Percentiles rank a stretch among this genome's conserved stretches.
phyloP scores from a whole-genome alignment of 176 grass and related monocot species.

The Dactylis glomerata region DNA sequence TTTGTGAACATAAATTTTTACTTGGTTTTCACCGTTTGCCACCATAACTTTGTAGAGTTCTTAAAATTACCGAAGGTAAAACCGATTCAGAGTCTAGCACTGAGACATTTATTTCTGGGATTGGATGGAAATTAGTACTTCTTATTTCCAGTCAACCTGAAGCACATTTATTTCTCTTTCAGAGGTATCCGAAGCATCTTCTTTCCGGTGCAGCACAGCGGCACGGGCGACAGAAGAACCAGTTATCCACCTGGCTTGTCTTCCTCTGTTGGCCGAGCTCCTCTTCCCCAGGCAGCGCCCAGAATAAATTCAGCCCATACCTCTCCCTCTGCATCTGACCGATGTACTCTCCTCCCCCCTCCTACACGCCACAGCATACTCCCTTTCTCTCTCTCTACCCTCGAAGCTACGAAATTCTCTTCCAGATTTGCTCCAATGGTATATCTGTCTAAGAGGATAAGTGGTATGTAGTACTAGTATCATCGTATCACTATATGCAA shows the following conservation, averaged over 20 bases:
- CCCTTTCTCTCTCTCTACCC: background rate
- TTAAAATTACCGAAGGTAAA: background rate
- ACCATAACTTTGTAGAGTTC: too few relatives aligned
- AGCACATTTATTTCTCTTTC: background rate
- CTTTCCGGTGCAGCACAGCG: background rate
- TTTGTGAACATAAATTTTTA: too few relatives aligned
- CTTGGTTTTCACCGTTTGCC: too few relatives aligned
- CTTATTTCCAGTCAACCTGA: background rate
- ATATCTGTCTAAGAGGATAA: background rate
- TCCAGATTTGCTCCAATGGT: background rate
- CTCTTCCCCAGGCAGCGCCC: background rate
- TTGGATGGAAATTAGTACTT: background rate
- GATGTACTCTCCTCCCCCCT: background rate
- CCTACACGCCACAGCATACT: background rate
- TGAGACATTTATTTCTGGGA: background rate
- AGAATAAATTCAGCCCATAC: background rate
- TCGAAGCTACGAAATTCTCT: background rate
- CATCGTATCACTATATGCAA: background rate
- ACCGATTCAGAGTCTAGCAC: background rate
- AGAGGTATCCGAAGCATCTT: background rate
- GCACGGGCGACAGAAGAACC: background rate
- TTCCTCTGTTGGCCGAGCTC: background rate
- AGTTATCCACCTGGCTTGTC: slow-evolving; percentile 2
- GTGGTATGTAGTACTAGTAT: background rate
- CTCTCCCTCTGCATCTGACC: background rate